These are phyloP conservation scores for Trichocomaceae sp. DNA, from an alignment of 2,329 filamentous ascomycete genomes.

Conservation along the genomic window DNA sequence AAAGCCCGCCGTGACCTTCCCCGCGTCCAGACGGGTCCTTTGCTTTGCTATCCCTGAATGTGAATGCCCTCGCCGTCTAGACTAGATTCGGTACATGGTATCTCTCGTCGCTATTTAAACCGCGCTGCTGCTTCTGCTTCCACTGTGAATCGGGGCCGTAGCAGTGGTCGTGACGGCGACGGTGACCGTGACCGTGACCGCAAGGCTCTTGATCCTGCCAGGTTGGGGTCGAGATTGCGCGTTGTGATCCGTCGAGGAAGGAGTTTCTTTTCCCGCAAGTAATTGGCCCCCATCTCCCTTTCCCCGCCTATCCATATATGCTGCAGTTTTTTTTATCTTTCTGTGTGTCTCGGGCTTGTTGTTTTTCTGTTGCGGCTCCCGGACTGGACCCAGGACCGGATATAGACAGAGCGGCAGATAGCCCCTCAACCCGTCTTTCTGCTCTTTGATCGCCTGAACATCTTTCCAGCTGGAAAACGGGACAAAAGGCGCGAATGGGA, in stretches of 20 bases:
- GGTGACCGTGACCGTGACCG: no score
- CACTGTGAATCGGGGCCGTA: not conserved
- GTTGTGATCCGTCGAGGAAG: slow-evolving; percentile 31
- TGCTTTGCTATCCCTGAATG: slow-evolving; percentile 23
- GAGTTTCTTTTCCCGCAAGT: slow-evolving; percentile 30
- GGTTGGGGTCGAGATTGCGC: slow-evolving; percentile 26
- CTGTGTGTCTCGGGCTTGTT: not conserved
- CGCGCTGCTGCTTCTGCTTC: slow-evolving; percentile 16
- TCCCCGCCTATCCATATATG: not conserved
- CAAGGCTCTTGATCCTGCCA: slow-evolving; percentile 11
- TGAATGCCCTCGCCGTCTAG: slow-evolving; percentile 23
- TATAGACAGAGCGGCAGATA: not conserved
- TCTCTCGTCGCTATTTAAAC: not conserved
- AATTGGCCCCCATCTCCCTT: slow-evolving; percentile 17
- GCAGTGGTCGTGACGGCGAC: no score
- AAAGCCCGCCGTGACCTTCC: slow-evolving; percentile 11
- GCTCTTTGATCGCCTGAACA: not conserved
- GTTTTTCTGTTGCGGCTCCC: not conserved
- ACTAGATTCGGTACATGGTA: slow-evolving; percentile 2
- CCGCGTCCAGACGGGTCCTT: slow-evolving; percentile 23
- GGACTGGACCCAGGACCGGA: not conserved
- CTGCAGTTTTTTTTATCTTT: not conserved
- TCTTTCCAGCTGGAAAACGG: not conserved
- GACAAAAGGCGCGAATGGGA: not conserved
- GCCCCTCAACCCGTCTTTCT: not conserved